A percentile compares a stretch with the other conserved stretches of the same genome.
Conservation (phyloP, 441 rosid species). For the Jatropha multifida region DNA sequence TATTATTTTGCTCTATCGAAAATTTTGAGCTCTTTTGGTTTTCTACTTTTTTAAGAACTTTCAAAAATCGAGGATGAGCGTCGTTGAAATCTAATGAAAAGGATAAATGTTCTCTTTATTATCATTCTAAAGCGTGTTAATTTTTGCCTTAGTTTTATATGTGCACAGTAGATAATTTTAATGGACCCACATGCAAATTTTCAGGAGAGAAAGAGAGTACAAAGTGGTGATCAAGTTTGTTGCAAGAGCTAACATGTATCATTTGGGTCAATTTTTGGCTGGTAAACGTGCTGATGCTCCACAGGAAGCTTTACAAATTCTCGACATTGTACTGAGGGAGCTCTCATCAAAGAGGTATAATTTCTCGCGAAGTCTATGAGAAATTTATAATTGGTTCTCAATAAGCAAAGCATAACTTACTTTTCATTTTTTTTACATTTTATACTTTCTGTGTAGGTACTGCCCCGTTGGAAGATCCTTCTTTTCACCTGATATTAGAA, state of each 20-base stretch:
- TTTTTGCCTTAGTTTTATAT: not conserved
- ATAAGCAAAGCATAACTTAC: not conserved
- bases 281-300: slow-evolving; percentile 92
- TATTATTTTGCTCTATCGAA: not conserved
- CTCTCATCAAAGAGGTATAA: slow-evolving; percentile 70
- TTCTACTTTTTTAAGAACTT: not conserved
- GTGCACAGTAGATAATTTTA: slow-evolving; percentile 2
- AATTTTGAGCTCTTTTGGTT: not conserved
- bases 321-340: slow-evolving; percentile 86
- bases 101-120: not conserved
- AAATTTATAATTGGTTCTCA: not conserved
- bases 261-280: slow-evolving; percentile 79
- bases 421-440: slow-evolving; percentile 7
- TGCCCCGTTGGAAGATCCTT: slow-evolving; percentile 88
- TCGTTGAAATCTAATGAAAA: not conserved
- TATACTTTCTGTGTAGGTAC: slow-evolving; percentile 42
- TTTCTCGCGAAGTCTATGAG: not conserved
- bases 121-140: not conserved
- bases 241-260: slow-evolving; percentile 88
- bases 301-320: slow-evolving; percentile 89
- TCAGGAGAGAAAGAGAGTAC: slow-evolving; percentile 78
- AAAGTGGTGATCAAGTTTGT: slow-evolving; percentile 85
- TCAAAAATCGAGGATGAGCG: not conserved
- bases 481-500: slow-evolving; percentile 80
- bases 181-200: slow-evolving; percentile 18